Percentiles rank a stretch among this genome's conserved stretches.
Conservation (phyloP, 345 rosid genomes). For the Murraya koenigii region DNA sequence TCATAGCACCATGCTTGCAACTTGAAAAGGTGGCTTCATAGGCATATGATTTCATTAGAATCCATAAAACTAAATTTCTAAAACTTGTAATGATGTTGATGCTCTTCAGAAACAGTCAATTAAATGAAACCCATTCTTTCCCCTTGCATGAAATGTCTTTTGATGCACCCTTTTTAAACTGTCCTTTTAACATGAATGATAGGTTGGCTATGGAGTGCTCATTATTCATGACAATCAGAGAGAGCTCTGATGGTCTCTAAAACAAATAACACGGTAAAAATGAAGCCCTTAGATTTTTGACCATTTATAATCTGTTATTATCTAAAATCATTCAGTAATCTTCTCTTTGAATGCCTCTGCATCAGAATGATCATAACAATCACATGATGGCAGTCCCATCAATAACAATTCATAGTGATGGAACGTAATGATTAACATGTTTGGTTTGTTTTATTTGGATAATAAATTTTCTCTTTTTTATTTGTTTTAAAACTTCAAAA, state of each 20-base stretch:
- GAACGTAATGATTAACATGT: background rate
- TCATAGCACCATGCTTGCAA: background rate
- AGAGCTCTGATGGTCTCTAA: background rate
- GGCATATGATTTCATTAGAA: background rate
- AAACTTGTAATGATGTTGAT: background rate
- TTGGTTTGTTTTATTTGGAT: background rate
- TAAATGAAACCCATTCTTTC: background rate
- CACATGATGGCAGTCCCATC: background rate
- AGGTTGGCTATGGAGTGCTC: background rate
- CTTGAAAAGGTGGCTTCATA: background rate
- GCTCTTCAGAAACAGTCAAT: background rate
- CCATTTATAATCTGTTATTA: background rate
- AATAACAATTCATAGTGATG: background rate
- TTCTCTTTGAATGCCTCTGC: background rate
- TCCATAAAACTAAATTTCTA: background rate
- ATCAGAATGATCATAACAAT: background rate
- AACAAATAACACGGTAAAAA: background rate
- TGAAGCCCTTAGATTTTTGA: background rate
- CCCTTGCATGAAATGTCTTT: background rate
- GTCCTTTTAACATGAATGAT: background rate
- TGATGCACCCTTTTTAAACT: background rate
- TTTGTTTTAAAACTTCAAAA: background rate
- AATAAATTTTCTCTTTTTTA: background rate
- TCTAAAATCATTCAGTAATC: background rate
- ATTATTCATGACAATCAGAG: background rate